Evolutionary conservation across 768 basidiomycete genomes (phyloP), one percentile per base, ranked within the genome.

Genomic region (Mycena epipterygia): DNA sequence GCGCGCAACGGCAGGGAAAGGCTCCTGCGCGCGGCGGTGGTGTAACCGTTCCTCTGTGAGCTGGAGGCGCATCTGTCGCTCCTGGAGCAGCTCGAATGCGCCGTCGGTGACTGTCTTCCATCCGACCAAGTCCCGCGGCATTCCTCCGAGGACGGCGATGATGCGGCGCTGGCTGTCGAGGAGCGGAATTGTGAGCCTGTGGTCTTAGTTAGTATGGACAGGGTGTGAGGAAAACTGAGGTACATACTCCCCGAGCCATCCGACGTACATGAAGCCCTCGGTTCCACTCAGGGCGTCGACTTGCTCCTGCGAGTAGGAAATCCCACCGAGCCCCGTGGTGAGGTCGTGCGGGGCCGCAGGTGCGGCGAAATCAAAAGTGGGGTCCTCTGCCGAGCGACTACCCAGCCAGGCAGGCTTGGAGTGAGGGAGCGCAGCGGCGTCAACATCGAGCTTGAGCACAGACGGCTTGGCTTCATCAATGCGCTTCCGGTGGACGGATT

Each of bases 371-470:
- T n/a, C n/a, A 23, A 51, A 30, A 4, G 2, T 1, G 27, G 11
- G 35, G 12, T 57, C 64, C 17, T 39, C 44, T 0, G 62, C 61
- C 2, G 19, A n/a, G 25, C 53, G 68, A 14, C 17, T 23, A 0
- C 70, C 70, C 23, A 66, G 53, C 70, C 70, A 71, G 14, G 64
- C 57, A 0, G 64, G 64, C n/a, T 51, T 46, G 17, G 70, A 52
- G 33, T 71, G 70, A 1, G 70, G 56, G n/a, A 71, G 55, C 3
- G 60, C 41, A 13, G 51, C 7, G n/a, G 44, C 41, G 11, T 71
- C 57, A 16, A 49, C 0, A 19, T 48, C 25, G 5, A 61, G 46
- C 0, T 35, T 9, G 17, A 71, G 13, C 1, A 42, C 51, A 8
- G 48, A 12, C 0, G 27, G 6, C 25, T 32, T 30, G 2, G 33